Evolutionary conservation across 2,329 filamentous ascomycete species (phyloP).

Genomic region (Pseudogymnoascus sp.): DNA sequence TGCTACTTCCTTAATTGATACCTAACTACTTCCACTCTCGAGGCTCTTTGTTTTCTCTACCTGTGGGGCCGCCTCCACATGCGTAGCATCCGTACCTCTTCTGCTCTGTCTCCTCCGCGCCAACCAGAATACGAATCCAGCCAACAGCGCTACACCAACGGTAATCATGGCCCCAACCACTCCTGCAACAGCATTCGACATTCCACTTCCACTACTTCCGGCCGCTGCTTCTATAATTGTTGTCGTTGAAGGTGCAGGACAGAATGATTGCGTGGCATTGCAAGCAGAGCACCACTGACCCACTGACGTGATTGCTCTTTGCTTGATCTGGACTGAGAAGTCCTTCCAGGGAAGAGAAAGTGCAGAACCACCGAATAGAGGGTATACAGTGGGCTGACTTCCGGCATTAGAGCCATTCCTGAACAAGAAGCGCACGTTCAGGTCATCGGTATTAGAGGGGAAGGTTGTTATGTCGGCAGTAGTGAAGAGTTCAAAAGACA

Average conservation of each 20-base stretch:
- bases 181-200: not conserved
- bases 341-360: conserved; percentile 20
- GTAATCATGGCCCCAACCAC: not conserved
- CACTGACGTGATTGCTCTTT: not conserved
- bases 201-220: not conserved
- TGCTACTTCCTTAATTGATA: not conserved
- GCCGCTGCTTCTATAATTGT: not conserved
- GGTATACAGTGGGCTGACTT: not conserved
- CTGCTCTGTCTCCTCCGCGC: not conserved
- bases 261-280: not conserved
- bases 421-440: not conserved
- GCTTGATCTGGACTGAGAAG: conserved; percentile 11
- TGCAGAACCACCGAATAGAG: conserved; percentile 16
- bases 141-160: not conserved
- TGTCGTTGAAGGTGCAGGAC: not conserved
- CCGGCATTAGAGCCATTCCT: not conserved
- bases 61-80: not conserved
- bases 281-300: not conserved
- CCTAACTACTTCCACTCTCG: not conserved
- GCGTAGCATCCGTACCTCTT: not conserved
- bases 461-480: not conserved
- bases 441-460: not conserved
- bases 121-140: not conserved
- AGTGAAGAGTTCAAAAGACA: not conserved
- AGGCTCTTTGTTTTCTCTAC: not conserved